phyloP scores from a whole-genome alignment of 2,329 filamentous ascomycete species.

The Domatiomyces catenatus region DNA sequence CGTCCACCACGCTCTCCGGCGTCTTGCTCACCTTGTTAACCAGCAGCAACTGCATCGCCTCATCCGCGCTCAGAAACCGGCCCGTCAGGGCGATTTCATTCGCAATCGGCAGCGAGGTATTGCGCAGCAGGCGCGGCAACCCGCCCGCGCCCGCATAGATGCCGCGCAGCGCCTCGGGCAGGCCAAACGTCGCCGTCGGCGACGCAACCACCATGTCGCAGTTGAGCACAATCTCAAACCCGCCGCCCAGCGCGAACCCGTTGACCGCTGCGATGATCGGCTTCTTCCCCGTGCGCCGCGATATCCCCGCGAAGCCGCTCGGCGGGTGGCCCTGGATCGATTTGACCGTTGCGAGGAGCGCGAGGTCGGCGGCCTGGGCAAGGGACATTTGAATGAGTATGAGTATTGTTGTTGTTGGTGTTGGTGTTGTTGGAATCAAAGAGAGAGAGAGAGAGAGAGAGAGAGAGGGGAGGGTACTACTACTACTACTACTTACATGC shows the following conservation, averaged over 20 bases:
- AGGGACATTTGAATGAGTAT: no score
- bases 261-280: constrained; percentile 65
- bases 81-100: constrained; percentile 57
- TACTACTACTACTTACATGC: neutral
- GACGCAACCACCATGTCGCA: constrained; percentile 51
- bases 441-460: neutral
- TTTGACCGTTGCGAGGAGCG: neutral
- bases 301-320: constrained; percentile 26
- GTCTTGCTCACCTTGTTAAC: constrained; percentile 32
- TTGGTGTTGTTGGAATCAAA: no score
- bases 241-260: constrained; percentile 58
- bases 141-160: constrained; percentile 58
- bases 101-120: constrained; percentile 53
- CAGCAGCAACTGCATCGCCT: constrained; percentile 51
- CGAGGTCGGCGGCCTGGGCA: neutral
- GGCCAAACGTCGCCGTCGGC: constrained; percentile 43
- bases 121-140: constrained; percentile 49
- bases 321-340: constrained; percentile 17
- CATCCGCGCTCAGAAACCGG: constrained; percentile 40
- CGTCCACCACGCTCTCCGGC: constrained; percentile 16
- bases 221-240: constrained; percentile 48
- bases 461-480: neutral
- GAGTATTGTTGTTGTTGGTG: no score
- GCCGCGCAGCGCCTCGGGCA: constrained; percentile 58
- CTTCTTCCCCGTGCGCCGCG: constrained; percentile 53